phyloP scores from a whole-genome alignment of 108 stramenopile genomes.

The Cyclotella distinguenda region DNA sequence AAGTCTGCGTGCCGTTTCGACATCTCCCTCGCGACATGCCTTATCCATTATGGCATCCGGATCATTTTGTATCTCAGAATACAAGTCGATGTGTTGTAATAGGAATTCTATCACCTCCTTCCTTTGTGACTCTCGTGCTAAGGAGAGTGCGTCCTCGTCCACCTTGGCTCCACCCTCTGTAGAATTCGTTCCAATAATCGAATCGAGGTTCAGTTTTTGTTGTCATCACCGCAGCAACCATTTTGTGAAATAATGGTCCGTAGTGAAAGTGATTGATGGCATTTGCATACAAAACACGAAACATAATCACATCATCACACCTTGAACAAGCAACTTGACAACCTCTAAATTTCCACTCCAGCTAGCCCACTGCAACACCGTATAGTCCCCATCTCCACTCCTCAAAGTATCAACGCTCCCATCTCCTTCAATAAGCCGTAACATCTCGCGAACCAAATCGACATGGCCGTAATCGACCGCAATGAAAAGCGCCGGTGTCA shows the following conservation, averaged over 20 bases:
- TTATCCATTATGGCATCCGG: conserved; percentile 59
- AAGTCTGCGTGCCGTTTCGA: conserved; percentile 35
- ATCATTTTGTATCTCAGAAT: conserved; percentile 42
- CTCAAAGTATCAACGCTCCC: conserved; percentile 16
- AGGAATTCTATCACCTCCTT: conserved; percentile 31
- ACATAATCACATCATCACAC: background rate
- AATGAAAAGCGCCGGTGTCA: conserved; percentile 51
- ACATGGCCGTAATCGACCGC: conserved; percentile 51
- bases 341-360: conserved; percentile 22
- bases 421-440: conserved; percentile 6
- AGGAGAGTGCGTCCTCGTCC: conserved; percentile 44
- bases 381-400: conserved; percentile 32
- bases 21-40: conserved; percentile 58
- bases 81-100: conserved; percentile 42
- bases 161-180: conserved; percentile 21
- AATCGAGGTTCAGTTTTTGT: conserved; percentile 3
- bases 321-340: conserved; percentile 6
- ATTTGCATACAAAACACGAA: too few relatives aligned
- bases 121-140: conserved; percentile 52
- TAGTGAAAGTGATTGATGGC: too few relatives aligned
- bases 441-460: conserved; percentile 34
- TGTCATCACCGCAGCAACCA: too few relatives aligned
- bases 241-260: too few relatives aligned
- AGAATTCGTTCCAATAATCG: conserved; percentile 7
- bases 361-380: conserved; percentile 35